A percentile compares a stretch with the other conserved stretches of the same genome.
phyloP scores from a whole-genome alignment of 441 rosid species.

The Populus hybrid region DNA sequence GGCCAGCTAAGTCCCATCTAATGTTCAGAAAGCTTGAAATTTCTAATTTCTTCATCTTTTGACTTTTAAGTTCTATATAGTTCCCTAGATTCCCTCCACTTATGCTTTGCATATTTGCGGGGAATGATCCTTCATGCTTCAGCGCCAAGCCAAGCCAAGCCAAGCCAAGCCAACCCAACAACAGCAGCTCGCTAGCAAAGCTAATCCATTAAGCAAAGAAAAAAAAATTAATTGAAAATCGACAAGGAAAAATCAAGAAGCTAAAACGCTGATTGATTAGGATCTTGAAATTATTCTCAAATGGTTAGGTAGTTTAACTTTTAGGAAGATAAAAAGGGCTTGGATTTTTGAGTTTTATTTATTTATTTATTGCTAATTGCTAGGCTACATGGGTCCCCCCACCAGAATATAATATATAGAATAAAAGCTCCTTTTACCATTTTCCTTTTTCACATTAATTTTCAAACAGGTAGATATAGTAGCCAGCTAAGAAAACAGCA shows the following conservation, averaged over 20 bases:
- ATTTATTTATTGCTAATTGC: neutral
- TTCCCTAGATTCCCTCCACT: slow-evolving; percentile 27
- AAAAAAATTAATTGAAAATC: slow-evolving; percentile 14
- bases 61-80: slow-evolving; percentile 20
- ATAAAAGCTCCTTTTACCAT: slow-evolving; percentile 16
- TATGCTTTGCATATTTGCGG: slow-evolving; percentile 7
- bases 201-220: neutral
- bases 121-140: slow-evolving; percentile 4
- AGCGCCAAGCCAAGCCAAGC: neutral
- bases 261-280: neutral
- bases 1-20: neutral
- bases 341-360: neutral
- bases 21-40: slow-evolving; percentile 12
- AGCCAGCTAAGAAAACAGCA: slow-evolving; percentile 18
- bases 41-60: slow-evolving; percentile 19
- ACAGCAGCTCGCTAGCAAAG: slow-evolving; percentile 3
- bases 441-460: slow-evolving; percentile 19
- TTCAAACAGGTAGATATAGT: slow-evolving; percentile 38
- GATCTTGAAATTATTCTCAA: slow-evolving; percentile 5
- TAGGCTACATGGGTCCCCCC: slow-evolving; percentile 25
- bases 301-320: slow-evolving; percentile 23
- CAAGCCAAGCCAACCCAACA: neutral
- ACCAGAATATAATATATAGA: neutral
- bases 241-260: neutral
- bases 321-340: slow-evolving; percentile 22